Evolutionary conservation across 352 stramenopile genomes (phyloP), one percentile per base, ranked within the genome.

Genomic region (Globisporangium cederbergense): DNA sequence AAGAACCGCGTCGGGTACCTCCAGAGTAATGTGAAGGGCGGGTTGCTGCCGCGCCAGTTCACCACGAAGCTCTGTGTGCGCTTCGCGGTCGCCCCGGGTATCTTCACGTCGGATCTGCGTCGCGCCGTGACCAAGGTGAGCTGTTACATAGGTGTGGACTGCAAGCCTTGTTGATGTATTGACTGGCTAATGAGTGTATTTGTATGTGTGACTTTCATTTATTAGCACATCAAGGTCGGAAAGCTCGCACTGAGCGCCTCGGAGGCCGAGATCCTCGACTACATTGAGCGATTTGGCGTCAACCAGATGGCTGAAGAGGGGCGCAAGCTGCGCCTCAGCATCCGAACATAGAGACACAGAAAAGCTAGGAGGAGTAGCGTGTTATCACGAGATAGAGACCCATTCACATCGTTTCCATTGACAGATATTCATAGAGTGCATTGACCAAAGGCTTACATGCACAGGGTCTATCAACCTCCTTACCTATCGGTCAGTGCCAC

Each of bases 21-120:
- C 43, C 55, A 81, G 20, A 75, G 72, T 13, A 82, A 76, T 9
- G 68, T 67, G 22, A 76, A 78, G 55, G 73, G 82, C 18, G 76
- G 77, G 0, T 60, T 90, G 34, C 60, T 95, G 13, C 86, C 86
- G 7, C 81, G 77, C 8, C 83, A 91, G 62, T 93, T 95, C 55
- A 83, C 83, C 0, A 95, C 86, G 11, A 90, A 88, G 64, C 71
- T 95, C 25, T 91, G 84, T 52, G 80, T 93, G 40, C 81, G 77
- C 18, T 92, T 85, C 62, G 69, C 65, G 8, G 76, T 93, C 18
- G 78, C 84, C 0, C 83, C 86, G 1, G 86, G 86, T 13, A 90
- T 90, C 56, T 92, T 89, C 64, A 90, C 83, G 10, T 79, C 76
- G 0, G 81, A 95, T 62, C 40, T 92, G 36, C 77, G 79, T 45